Evolutionary conservation across 2,329 filamentous ascomycete species (phyloP), one percentile per base, ranked within the genome.

Genomic region (Paracorniculantispora psalliotae): DNA sequence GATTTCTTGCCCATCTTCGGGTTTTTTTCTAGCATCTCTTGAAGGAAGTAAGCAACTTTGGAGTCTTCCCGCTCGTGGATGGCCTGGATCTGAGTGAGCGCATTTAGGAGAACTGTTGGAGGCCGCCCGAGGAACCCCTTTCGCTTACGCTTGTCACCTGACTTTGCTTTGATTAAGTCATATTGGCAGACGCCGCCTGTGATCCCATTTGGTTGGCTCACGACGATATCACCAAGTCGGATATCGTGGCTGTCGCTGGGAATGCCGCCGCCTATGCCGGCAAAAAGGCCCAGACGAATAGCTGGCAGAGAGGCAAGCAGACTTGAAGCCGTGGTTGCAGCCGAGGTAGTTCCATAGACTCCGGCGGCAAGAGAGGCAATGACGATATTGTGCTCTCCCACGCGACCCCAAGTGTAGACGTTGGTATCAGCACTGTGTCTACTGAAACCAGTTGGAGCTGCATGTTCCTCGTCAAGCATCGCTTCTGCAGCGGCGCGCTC

Each of bases 191-290:
- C 64, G 0, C 69, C 69, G 0, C 66, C 61, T 0, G 12, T 62
- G 0, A 13, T 55, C 1, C 60, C 63, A 1, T 60, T 19, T 0
- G 67, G 67, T 1, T 62, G 53, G 37, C 68, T 66, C 0, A 71
- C 64, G 0, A 68, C 64, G 5, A 71, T 26, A 9, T 70, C 69
- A 0, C 69, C 67, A 0, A 71, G 64, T 0, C 67, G 66, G 9
- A 70, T 63, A 17, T 70, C 68, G 1, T 56, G 49, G 4, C 10
- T 17, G 1, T 28, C 4, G 1, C 54, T 33, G 17, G 54, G 21
- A n/a, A 61, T 60, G 30, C 59, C 62, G 46, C 60, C 59, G 21
- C 59, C 61, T 30, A 62, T 64, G 23, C 62, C 62, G 28, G 60
- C 62, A 28, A 63, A 26, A 43, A 64, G 52, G 26, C 62, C 61